Evolutionary conservation across 257 asterid genomes (phyloP).

Genomic region (Verbena officinalis): DNA sequence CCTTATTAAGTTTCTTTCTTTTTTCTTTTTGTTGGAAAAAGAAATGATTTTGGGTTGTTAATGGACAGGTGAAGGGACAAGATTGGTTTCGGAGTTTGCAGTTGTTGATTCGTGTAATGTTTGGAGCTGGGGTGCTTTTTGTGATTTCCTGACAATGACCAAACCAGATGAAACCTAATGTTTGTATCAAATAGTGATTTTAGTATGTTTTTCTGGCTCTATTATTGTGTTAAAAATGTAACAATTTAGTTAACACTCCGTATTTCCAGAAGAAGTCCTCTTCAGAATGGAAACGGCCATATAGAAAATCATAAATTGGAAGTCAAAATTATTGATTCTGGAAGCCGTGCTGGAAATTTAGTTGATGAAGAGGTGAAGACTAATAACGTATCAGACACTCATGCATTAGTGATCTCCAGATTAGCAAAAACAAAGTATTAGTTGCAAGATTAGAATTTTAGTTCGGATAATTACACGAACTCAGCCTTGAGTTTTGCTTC

Average conservation of each 20-base stretch:
- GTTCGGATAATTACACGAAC: too few relatives aligned
- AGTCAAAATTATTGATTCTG: not conserved
- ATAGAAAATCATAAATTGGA: not conserved
- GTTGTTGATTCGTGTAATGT: constrained; percentile 19
- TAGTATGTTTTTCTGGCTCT: too few relatives aligned
- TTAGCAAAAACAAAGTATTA: too few relatives aligned
- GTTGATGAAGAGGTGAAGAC: not conserved
- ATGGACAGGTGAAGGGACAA: constrained; percentile 24
- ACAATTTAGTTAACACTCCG: too few relatives aligned
- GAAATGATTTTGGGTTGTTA: not conserved
- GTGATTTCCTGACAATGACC: constrained; percentile 3
- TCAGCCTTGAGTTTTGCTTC: too few relatives aligned
- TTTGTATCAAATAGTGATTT: not conserved
- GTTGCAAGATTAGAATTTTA: too few relatives aligned
- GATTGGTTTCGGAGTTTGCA: not conserved
- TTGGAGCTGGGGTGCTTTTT: constrained; percentile 27
- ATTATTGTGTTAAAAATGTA: too few relatives aligned
- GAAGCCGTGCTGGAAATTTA: not conserved
- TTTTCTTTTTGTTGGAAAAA: not conserved
- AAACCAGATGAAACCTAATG: not conserved
- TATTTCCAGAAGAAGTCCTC: too few relatives aligned
- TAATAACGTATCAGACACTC: not conserved
- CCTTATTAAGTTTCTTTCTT: too few relatives aligned
- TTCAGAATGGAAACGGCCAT: too few relatives aligned
- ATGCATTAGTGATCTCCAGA: too few relatives aligned